These are phyloP conservation scores for Apiosordaria backusii DNA, from an alignment of 495 filamentous ascomycete genomes.

Conservation along the genomic window DNA sequence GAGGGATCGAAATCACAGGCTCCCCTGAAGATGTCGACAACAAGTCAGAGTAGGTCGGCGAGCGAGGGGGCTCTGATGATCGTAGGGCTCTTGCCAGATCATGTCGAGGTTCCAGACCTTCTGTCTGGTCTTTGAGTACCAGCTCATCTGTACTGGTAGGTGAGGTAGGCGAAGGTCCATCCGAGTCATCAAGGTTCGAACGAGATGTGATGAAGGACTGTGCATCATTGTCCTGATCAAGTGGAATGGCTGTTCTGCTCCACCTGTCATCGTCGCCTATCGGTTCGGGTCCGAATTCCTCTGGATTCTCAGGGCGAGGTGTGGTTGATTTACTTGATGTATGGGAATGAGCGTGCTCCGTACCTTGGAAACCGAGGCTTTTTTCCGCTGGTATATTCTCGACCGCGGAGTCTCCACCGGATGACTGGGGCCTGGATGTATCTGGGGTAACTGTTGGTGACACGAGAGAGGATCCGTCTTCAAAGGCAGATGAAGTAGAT, in stretches of 20 bases:
- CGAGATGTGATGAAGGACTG: constrained; percentile 27
- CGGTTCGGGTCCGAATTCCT: constrained; percentile 1
- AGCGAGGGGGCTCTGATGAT: neutral
- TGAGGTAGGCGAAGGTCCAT: neutral
- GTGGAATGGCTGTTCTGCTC: constrained; percentile 34
- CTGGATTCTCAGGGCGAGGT: constrained; percentile 21
- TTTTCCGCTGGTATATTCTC: neutral
- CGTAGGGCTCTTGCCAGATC: neutral
- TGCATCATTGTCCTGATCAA: constrained; percentile 37
- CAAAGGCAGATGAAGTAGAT: constrained; percentile 42
- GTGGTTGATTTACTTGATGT: constrained; percentile 24
- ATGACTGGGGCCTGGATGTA: constrained; percentile 45
- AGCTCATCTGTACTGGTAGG: neutral
- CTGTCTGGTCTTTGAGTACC: neutral
- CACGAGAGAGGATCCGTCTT: constrained; percentile 41
- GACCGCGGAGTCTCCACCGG: constrained; percentile 21
- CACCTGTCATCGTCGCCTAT: constrained; percentile 32
- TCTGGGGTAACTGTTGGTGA: constrained; percentile 44
- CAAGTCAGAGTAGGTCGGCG: neutral
- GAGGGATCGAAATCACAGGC: constrained; percentile 16
- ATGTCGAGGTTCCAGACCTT: neutral
- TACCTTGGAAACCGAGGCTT: neutral
- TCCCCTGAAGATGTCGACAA: neutral
- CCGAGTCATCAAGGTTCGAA: constrained; percentile 19
- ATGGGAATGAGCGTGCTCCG: neutral